Evolutionary conservation across 2,329 filamentous ascomycete species (phyloP).

Genomic region (Stagonosporopsis chrysanthemi): DNA sequence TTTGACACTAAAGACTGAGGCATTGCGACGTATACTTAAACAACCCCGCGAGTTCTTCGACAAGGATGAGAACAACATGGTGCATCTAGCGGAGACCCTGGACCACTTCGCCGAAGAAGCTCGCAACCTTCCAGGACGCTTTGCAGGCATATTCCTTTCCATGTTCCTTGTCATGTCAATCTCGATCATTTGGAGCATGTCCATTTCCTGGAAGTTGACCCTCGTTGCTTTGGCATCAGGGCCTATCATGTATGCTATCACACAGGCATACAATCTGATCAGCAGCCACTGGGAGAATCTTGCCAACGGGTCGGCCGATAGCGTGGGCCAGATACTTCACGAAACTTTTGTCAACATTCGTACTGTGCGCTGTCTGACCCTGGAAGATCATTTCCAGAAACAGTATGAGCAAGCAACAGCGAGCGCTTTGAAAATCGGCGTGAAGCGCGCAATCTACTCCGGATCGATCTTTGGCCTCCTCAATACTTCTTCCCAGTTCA

Average conservation of each 20-base stretch:
- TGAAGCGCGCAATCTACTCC: constrained; percentile 70
- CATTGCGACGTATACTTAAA: constrained; percentile 72
- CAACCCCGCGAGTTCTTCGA: constrained; percentile 86
- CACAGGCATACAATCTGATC: constrained; percentile 69
- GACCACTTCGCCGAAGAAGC: constrained; percentile 88
- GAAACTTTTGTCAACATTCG: constrained; percentile 82
- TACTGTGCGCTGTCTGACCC: constrained; percentile 75
- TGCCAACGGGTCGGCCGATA: constrained; percentile 69
- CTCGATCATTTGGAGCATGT: constrained; percentile 77
- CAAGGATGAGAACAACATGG: constrained; percentile 67
- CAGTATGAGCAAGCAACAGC: constrained; percentile 66
- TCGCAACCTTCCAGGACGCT: constrained; percentile 80
- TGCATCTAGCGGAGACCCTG: constrained; percentile 72
- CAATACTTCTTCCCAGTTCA: constrained; percentile 74
- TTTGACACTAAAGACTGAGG: constrained; percentile 71
- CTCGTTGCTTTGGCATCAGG: constrained; percentile 74
- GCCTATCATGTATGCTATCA: constrained; percentile 72
- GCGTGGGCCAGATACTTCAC: constrained; percentile 68
- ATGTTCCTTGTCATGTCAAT: constrained; percentile 71
- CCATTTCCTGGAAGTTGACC: constrained; percentile 80
- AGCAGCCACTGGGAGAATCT: constrained; percentile 75
- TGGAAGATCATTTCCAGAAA: constrained; percentile 73
- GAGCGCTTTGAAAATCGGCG: constrained; percentile 66
- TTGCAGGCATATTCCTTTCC: constrained; percentile 73
- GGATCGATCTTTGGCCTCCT: constrained; percentile 80